Percentiles rank a stretch among this genome's conserved stretches.
Evolutionary conservation across 2,329 filamentous ascomycete genomes (phyloP).

Genomic region (Cryphonectria naterciae): DNA sequence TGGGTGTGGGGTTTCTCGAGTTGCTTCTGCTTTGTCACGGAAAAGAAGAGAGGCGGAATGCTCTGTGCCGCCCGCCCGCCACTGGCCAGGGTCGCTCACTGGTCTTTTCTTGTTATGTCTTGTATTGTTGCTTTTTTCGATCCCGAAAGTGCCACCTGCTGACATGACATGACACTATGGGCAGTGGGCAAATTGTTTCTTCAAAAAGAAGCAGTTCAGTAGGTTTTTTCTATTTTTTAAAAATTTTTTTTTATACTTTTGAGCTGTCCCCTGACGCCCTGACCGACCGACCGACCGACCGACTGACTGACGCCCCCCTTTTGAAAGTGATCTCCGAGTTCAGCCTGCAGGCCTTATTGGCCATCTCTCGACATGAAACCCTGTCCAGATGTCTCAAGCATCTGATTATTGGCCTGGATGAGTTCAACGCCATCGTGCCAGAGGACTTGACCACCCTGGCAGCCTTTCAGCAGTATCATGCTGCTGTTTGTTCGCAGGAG

Average conservation of each 20-base stretch:
- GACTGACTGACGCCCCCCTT: constrained; percentile 29
- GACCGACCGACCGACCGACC: constrained; percentile 32
- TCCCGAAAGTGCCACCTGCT: neutral
- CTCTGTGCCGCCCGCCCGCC: neutral
- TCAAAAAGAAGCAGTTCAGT: constrained; percentile 67
- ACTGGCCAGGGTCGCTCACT: neutral
- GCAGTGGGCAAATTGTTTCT: constrained; percentile 64
- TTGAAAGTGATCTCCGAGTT: constrained; percentile 42
- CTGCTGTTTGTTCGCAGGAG: constrained; percentile 33
- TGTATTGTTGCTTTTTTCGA: neutral
- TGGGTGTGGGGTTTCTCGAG: neutral
- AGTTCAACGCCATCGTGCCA: constrained; percentile 21
- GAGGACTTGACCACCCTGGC: neutral
- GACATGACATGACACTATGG: neutral
- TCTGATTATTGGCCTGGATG: constrained; percentile 55
- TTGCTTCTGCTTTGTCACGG: neutral
- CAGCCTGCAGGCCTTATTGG: constrained; percentile 53
- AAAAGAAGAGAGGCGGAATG: neutral
- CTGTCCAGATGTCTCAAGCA: constrained; percentile 46
- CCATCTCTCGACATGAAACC: constrained; percentile 53
- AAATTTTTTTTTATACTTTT: neutral
- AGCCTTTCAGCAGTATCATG: neutral
- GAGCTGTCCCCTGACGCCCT: constrained; percentile 36
- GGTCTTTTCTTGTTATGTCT: neutral
- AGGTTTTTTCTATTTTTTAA: neutral